Evolutionary conservation across 306 rosid genomes (phyloP).

Genomic region (Begonia masoniana): DNA sequence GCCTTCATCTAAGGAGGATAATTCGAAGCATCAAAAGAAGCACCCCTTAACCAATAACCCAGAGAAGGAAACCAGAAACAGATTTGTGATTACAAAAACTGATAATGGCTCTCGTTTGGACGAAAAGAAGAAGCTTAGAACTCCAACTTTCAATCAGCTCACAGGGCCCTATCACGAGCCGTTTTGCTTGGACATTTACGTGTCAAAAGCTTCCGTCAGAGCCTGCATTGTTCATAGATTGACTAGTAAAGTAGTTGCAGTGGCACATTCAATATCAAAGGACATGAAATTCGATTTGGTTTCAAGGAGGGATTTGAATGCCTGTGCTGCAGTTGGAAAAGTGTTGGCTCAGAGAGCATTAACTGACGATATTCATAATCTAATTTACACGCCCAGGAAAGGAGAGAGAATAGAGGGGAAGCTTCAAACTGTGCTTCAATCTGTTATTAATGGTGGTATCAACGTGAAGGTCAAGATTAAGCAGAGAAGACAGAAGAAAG

Average conservation of each 20-base stretch:
- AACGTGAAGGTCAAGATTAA: constrained; percentile 61
- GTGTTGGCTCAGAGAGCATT: constrained; percentile 77
- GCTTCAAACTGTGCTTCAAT: constrained; percentile 40
- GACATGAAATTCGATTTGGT: constrained; percentile 64
- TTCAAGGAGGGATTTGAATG: constrained; percentile 53
- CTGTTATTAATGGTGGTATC: constrained; percentile 39
- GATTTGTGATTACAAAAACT: constrained; percentile 11
- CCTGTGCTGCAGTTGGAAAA: constrained; percentile 81
- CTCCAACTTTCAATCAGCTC: constrained; percentile 62
- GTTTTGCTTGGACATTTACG: constrained; percentile 75
- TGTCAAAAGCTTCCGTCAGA: constrained; percentile 78
- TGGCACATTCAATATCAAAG: constrained; percentile 81
- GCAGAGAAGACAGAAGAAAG: constrained; percentile 38
- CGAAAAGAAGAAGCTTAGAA: constrained; percentile 44
- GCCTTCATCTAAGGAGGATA: constrained; percentile 27
- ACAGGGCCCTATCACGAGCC: constrained; percentile 82
- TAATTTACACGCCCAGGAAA: constrained; percentile 71
- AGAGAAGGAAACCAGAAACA: constrained; percentile 10
- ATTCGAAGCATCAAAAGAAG: constrained; percentile 2
- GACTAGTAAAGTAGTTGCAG: constrained; percentile 77
- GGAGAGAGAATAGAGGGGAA: constrained; percentile 73
- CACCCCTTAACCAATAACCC: constrained; percentile 10
- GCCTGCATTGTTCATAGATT: constrained; percentile 69
- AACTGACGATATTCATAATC: constrained; percentile 75
- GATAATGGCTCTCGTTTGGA: constrained; percentile 6